A percentile compares a stretch with the other conserved stretches of the same genome.
phyloP scores from a whole-genome alignment of 73 alveolate genomes.

The Loxodes magnus region DNA sequence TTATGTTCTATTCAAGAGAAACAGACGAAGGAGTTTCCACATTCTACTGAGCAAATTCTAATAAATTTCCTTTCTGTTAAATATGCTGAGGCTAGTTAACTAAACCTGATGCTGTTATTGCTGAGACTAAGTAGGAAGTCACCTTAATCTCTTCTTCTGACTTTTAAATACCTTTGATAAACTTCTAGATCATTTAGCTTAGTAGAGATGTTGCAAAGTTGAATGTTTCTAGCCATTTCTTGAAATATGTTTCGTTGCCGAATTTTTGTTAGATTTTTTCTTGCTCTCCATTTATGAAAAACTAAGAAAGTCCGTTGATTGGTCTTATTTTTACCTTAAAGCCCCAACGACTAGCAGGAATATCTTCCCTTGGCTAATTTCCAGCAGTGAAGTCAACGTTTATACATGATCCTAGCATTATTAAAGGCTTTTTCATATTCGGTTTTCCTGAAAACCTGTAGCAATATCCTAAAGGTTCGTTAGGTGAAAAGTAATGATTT shows the following conservation, averaged over 20 bases:
- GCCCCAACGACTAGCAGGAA: conserved; percentile 60
- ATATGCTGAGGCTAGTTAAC: no score
- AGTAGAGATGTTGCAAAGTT: background rate
- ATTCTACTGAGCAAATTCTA: no score
- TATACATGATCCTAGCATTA: conserved; percentile 50
- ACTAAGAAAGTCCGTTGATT: conserved; percentile 37
- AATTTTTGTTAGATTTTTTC: background rate
- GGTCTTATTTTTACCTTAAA: conserved; percentile 53
- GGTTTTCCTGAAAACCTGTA: conserved; percentile 59
- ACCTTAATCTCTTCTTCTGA: background rate
- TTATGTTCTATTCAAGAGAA: no score
- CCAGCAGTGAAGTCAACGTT: conserved; percentile 60
- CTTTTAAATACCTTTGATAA: conserved; percentile 5
- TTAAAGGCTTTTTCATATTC: conserved; percentile 24
- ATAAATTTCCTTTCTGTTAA: no score
- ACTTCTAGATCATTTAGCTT: background rate
- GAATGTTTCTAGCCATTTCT: conserved; percentile 12
- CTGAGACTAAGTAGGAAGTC: background rate
- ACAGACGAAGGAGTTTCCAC: no score
- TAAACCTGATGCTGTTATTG: no score
- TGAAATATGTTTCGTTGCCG: conserved; percentile 7
- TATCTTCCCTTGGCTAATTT: conserved; percentile 47
- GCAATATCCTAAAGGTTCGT: conserved; percentile 53
- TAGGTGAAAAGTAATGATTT: conserved; percentile 26
- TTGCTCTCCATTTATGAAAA: background rate